Base-by-base conservation (phyloP, 768 basidiomycete species). In the Rhodosporidiobolus sp. region DNA sequence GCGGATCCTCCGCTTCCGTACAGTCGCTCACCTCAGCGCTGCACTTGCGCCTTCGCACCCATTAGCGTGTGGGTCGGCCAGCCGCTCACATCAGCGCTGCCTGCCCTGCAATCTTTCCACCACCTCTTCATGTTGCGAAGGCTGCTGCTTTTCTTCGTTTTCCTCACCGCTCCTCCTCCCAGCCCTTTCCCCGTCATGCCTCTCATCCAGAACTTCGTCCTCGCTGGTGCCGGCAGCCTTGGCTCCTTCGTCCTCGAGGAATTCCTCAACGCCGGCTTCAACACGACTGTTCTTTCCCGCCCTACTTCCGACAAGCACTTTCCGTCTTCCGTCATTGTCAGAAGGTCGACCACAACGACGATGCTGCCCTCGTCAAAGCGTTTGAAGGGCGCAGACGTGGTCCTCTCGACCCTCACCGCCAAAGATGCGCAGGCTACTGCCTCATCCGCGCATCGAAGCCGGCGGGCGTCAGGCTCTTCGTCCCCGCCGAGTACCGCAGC, bases 401-500 rank as follows among this genome's bases (percentile, higher is more conserved):
- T 74, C 38, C 38, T 74, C 35, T 67, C 69, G 17, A 53, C 69
- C 0, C 43, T 70, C 34, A 55, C 43, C 1, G 24, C 16, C 14
- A 30, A 35, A 2, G 69, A 80, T 17, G 76, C 76, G 2, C 52
- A 72, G 1, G 80, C 77, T 0, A 74, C n/a, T n/a, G 76, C 3
- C 46, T 62, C 22, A 28, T 50, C 30, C 2, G 6, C 7, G 60
- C 60, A 0, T 53, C 54, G 0, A 80, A 78, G 70, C 63, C 64
- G 46, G 80, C 72, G 1, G 78, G 80, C 30, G 81, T 80, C 34
- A 71, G 78, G 64, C 73, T 81, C 24, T 82, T 82, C 63, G 71
- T 80, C 12, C 81, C 81, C 14, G 76, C 77, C 56, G 81, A 81
- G 66, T 81, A 80, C 43, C 80, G 80, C 7, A 72, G 61, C 24